Evolutionary conservation across 352 stramenopile species (phyloP).

Genomic region (Phytophthora melonis): DNA sequence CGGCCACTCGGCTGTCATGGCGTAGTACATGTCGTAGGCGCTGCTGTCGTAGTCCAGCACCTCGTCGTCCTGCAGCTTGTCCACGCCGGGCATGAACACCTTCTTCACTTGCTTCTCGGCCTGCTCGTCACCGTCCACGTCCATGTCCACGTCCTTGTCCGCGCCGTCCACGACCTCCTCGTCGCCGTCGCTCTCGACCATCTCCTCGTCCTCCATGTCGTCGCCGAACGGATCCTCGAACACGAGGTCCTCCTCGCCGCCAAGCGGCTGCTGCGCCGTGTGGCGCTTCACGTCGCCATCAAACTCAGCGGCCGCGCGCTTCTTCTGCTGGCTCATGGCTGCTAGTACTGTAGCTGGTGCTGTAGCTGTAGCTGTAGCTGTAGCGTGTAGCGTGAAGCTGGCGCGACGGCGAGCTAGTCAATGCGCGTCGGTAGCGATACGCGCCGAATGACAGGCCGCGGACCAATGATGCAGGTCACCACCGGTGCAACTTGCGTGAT

Average conservation of each 20-base stretch:
- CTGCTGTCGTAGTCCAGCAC: constrained; percentile 98
- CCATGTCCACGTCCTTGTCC: constrained; percentile 76
- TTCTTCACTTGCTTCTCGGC: constrained; percentile 73
- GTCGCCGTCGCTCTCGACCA: constrained; percentile 85
- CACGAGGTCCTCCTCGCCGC: constrained; percentile 68
- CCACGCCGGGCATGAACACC: constrained; percentile 95
- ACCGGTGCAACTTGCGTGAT: constrained; percentile 29
- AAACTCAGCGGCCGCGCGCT: constrained; percentile 65
- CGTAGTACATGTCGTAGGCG: constrained; percentile 99
- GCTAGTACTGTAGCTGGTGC: neutral
- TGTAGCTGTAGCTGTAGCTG: neutral
- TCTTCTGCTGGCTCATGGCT: constrained; percentile 73
- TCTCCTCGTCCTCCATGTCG: constrained; percentile 92
- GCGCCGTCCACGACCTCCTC: constrained; percentile 71
- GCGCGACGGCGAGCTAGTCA: neutral
- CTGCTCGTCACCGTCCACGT: constrained; percentile 79
- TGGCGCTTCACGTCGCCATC: constrained; percentile 64
- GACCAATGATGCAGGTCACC: constrained; percentile 35
- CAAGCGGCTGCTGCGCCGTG: constrained; percentile 29
- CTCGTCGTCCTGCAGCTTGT: constrained; percentile 93
- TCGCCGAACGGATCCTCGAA: constrained; percentile 92
- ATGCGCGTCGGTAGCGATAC: constrained; percentile 28
- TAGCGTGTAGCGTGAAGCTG: too few species aligned
- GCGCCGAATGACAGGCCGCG: constrained; percentile 37
- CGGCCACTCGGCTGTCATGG: constrained; percentile 97